Conservation (phyloP, 805 yeast genomes). For the Metschnikowia shivogae region DNA sequence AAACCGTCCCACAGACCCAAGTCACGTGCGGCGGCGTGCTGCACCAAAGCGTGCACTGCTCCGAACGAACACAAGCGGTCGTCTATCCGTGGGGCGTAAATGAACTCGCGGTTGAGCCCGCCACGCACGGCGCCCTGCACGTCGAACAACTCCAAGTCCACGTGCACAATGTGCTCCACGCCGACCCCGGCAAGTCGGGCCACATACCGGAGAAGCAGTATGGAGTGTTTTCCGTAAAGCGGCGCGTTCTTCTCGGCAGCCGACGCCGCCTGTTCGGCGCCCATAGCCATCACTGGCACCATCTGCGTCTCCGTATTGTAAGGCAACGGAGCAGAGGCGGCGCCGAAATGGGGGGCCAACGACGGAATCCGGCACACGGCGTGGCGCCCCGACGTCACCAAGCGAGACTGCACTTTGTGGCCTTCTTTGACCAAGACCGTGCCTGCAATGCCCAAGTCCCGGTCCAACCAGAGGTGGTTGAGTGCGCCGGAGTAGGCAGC, state of each 20-base stretch:
- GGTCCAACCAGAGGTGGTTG: conserved; percentile 34
- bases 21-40: conserved; percentile 6
- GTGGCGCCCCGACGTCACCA: conserved; percentile 31
- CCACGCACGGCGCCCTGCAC: conserved; percentile 35
- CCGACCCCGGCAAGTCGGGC: conserved; percentile 21
- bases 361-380: conserved; percentile 39
- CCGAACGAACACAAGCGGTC: conserved; percentile 40
- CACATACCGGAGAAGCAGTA: conserved; percentile 30
- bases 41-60: conserved; percentile 32
- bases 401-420: conserved; percentile 18
- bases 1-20: conserved; percentile 26
- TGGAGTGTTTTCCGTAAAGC: conserved; percentile 28
- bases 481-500: conserved; percentile 39
- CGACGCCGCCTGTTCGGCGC: conserved; percentile 17
- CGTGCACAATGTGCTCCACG: conserved; percentile 23
- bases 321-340: conserved; percentile 22
- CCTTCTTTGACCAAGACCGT: conserved; percentile 24
- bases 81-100: conserved; percentile 38
- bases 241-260: conserved; percentile 27
- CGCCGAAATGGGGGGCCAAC: conserved; percentile 37
- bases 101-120: conserved; percentile 34
- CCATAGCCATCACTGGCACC: conserved; percentile 36
- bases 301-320: conserved; percentile 36
- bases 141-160: conserved; percentile 38
- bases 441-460: conserved; percentile 44